Evolutionary conservation across 768 basidiomycete species (phyloP), one percentile per base, ranked within the genome.

Genomic region (Lactarius vividus): DNA sequence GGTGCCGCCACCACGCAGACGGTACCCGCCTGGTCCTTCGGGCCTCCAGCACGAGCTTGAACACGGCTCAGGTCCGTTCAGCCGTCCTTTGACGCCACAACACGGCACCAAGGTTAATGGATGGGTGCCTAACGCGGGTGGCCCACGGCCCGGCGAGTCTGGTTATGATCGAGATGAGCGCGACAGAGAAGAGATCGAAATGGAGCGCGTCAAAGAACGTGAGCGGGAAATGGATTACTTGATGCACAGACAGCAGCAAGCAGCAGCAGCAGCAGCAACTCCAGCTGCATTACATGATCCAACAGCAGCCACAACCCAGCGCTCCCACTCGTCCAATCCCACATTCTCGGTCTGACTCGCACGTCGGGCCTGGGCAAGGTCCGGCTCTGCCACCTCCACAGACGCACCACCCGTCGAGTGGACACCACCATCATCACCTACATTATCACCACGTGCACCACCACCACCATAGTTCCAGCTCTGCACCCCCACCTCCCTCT

Each of bases 401-500:
- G 52, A 55, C 64, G 10, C 71, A 71, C 57, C 59, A 71, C 15
- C 40, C 66, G 44, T 31, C 59, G 33, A 23, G 63, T 10, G 69
- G 60, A 1, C 67, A 68, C 15, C 72, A 72, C 15, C 72, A 75
- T 52, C 75, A 77, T 57, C 74, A 74, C 53, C 74, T 75, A 52
- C 76, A 75, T 55, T 72, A 73, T 61, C 77, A 77, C 57, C 73
- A 76, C 54, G 71, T 74, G 35, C 74, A 75, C 57, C 76, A 77
- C 62, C 75, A 77, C 37, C 74, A 75, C 59, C 77, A 74, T 62
- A 73, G 68, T 15, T 64, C 67, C 6, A 63, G 28, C 46, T 65
- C 63, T 42, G 62, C 57, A 37, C 67, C 70, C 13, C 63, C 63
- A 6, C 57, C 67, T 29, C 58, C 69, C 56, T 39, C 54, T n/a